A percentile compares a stretch with the other conserved stretches of the same genome.
Evolutionary conservation across 2,329 filamentous ascomycete genomes (phyloP).

Genomic region (Ascosphaera acerosa): DNA sequence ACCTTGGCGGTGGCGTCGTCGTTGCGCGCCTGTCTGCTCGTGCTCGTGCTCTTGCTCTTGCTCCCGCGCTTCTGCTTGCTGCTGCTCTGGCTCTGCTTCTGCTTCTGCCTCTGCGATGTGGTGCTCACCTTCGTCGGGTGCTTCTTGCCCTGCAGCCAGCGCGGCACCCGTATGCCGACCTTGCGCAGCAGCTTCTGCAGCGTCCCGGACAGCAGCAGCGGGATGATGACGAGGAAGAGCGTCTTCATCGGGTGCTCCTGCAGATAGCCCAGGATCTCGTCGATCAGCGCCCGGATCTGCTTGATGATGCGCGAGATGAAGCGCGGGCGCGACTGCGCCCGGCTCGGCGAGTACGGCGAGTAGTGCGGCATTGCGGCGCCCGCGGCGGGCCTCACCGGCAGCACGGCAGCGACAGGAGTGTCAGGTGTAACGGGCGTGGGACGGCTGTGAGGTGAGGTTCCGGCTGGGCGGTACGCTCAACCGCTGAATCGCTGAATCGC

Average conservation of each 20-base stretch:
- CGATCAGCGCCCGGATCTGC: conserved; percentile 53
- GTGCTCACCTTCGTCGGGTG: conserved; percentile 13
- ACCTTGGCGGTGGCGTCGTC: conserved; percentile 22
- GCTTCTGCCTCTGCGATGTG: no score
- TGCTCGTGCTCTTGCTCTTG: conserved; percentile 11
- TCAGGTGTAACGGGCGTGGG: no score
- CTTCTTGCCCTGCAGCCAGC: conserved; percentile 22
- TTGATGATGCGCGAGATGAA: conserved; percentile 51
- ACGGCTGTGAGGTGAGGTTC: no score
- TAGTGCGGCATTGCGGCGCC: no score
- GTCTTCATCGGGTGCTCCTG: conserved; percentile 68
- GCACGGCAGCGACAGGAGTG: no score
- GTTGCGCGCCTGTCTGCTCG: conserved; percentile 11
- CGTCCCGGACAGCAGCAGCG: conserved; percentile 61
- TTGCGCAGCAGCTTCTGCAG: conserved; percentile 50
- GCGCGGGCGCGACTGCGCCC: conserved; percentile 47
- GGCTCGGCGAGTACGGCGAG: conserved; percentile 46
- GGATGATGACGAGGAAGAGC: conserved; percentile 66
- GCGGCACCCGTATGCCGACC: conserved; percentile 56
- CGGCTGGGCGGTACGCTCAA: no score
- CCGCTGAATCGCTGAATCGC: no score
- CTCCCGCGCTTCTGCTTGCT: no score
- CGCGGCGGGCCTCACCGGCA: no score
- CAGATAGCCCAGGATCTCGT: conserved; percentile 58
- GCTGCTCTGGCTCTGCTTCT: no score